A percentile compares a stretch with the other conserved stretches of the same genome.
Evolutionary conservation across 2,329 filamentous ascomycete genomes (phyloP).

Genomic region (Alternaria sp.): DNA sequence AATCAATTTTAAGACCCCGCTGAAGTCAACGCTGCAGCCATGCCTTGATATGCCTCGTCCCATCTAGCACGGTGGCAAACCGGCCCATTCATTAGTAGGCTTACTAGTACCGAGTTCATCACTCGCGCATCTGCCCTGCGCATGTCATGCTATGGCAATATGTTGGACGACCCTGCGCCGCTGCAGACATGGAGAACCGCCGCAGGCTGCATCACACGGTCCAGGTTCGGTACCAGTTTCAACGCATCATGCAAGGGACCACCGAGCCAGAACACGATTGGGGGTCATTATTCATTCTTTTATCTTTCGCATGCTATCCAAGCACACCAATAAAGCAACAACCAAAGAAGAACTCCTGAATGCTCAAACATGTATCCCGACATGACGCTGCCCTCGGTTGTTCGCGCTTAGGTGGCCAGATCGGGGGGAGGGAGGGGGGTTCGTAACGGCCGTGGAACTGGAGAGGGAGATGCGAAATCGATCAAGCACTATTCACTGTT

Average conservation of each 20-base stretch:
- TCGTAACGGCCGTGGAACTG: constrained; percentile 16
- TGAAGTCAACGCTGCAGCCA: too few species aligned
- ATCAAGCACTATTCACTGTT: constrained; percentile 39
- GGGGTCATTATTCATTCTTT: constrained; percentile 17
- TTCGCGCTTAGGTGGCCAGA: constrained; percentile 8
- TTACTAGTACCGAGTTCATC: too few species aligned
- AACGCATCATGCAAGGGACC: not conserved
- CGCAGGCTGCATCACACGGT: not conserved
- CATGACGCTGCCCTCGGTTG: constrained; percentile 6
- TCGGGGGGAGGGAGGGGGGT: constrained; percentile 8
- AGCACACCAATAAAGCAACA: constrained; percentile 7
- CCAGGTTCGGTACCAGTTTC: constrained; percentile 1
- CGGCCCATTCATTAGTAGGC: not conserved
- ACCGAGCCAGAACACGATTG: not conserved
- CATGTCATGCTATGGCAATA: not conserved
- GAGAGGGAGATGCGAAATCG: constrained; percentile 14
- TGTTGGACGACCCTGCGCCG: not conserved
- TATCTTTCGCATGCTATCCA: constrained; percentile 10
- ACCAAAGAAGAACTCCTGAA: constrained; percentile 18
- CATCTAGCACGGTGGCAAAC: too few species aligned
- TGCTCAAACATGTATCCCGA: constrained; percentile 13
- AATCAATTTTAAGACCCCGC: too few species aligned
- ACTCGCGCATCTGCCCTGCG: not conserved
- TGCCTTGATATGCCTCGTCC: too few species aligned
- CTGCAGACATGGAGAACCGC: not conserved